A percentile compares a stretch with the other conserved stretches of the same genome.
These are phyloP conservation scores for Sutorius australiensis DNA, from an alignment of 768 basidiomycete genomes.

Conservation along the genomic window DNA sequence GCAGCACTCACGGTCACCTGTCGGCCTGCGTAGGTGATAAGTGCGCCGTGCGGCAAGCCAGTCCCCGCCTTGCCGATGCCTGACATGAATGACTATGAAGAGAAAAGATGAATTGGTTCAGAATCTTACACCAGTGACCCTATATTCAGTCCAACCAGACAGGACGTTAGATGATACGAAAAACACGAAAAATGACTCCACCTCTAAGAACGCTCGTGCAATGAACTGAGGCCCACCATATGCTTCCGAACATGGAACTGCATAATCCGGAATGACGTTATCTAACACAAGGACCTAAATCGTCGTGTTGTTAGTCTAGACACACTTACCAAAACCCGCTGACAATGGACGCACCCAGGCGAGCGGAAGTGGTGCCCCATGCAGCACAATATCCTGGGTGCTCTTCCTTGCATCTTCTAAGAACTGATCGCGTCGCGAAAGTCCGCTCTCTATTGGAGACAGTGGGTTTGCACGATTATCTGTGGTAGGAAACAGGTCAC, in stretches of 20 bases:
- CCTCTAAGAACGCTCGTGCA: slow-evolving; percentile 26
- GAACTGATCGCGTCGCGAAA: slow-evolving; percentile 1
- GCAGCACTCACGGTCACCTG: slow-evolving; percentile 22
- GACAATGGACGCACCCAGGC: slow-evolving; percentile 19
- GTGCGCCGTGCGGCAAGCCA: slow-evolving; percentile 24
- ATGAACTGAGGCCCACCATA: slow-evolving; percentile 27
- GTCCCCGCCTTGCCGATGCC: slow-evolving; percentile 26
- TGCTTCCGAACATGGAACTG: slow-evolving; percentile 26
- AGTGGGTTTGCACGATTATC: background rate
- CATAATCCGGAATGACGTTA: slow-evolving; percentile 28
- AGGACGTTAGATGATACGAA: background rate
- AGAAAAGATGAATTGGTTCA: background rate
- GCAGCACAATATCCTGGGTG: slow-evolving; percentile 10
- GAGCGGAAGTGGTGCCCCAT: slow-evolving; percentile 27
- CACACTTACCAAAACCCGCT: too few relatives aligned
- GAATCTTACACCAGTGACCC: slow-evolving; percentile 26
- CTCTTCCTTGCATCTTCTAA: slow-evolving; percentile 3
- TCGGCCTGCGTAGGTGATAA: slow-evolving; percentile 18
- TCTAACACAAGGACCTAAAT: slow-evolving; percentile 24
- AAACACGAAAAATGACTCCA: background rate
- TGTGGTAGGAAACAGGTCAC: slow-evolving; percentile 12
- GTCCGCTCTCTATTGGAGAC: background rate
- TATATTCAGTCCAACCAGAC: slow-evolving; percentile 2
- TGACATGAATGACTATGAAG: slow-evolving; percentile 1
- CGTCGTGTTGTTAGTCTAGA: background rate